phyloP scores from a whole-genome alignment of 768 basidiomycete species.

The Termitomyces bulborhizus region DNA sequence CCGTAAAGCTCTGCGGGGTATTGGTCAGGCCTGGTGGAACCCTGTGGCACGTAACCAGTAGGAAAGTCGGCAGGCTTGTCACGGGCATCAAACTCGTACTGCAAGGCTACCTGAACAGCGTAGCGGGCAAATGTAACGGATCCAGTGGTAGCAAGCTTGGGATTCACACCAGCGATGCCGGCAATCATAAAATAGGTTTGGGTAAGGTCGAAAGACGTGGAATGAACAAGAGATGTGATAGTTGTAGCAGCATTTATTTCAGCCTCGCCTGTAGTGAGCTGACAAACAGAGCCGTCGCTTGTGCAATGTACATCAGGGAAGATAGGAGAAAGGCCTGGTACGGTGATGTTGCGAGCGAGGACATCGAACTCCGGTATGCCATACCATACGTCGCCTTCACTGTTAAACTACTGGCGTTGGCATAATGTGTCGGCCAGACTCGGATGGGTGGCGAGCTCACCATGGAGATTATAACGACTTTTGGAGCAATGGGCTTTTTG shows the following conservation, averaged over 20 bases:
- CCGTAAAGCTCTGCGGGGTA: slow-evolving; percentile 9
- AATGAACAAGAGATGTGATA: slow-evolving; percentile 9
- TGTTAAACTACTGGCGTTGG: slow-evolving; percentile 3
- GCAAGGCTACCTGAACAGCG: slow-evolving; percentile 10
- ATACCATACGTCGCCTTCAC: slow-evolving; percentile 12
- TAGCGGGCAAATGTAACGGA: slow-evolving; percentile 12
- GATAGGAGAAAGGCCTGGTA: slow-evolving; percentile 9
- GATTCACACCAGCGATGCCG: slow-evolving; percentile 10
- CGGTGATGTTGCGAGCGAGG: slow-evolving; percentile 10
- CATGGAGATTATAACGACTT: slow-evolving; percentile 13
- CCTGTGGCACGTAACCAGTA: slow-evolving; percentile 10
- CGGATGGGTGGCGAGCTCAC: not conserved
- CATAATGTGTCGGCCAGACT: not conserved
- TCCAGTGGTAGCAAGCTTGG: slow-evolving; percentile 7
- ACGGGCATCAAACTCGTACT: slow-evolving; percentile 10
- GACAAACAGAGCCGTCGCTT: slow-evolving; percentile 4
- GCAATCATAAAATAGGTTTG: slow-evolving; percentile 10
- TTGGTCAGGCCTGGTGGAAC: slow-evolving; percentile 3
- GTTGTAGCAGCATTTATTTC: slow-evolving; percentile 12
- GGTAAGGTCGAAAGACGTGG: slow-evolving; percentile 5
- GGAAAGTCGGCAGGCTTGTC: slow-evolving; percentile 9
- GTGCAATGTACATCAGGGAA: slow-evolving; percentile 10
- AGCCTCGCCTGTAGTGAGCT: slow-evolving; percentile 9
- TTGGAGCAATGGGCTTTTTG: not conserved
- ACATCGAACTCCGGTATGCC: slow-evolving; percentile 9